Base-by-base conservation (phyloP, 2,329 filamentous ascomycete genomes). In the Penicillium sp. region DNA sequence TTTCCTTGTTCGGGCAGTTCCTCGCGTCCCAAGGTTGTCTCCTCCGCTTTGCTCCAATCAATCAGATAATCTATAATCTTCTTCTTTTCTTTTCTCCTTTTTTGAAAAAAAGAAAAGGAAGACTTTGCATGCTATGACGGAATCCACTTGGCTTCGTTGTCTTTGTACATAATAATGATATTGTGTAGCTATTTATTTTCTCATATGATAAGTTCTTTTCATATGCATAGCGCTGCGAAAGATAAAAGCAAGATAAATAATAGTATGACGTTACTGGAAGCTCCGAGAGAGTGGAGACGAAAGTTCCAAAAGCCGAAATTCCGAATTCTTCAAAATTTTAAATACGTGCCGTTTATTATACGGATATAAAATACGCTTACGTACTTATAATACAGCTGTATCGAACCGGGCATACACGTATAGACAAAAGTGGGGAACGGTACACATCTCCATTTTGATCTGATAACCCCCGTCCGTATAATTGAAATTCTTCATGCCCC, bases 21-120 rank as follows among this genome's bases (percentile, higher is more conserved):
- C 13, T 40, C 9, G n/a, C n/a, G n/a, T n/a, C n/a, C n/a, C 35
- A 6, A n/a, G 38, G 20, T 49, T 43, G 14, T 34, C 4, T n/a
- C 37, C 32, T 42, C 52, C 31, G 39, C 38, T 37, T 42, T 40
- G 35, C 35, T 32, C 32, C 43, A 40, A 53, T 50, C 38, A 46
- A 46, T 55, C 45, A 55, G 45, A 55, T 55, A 50, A 50, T 37
- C 40, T 46, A 55, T 55, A 50, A 50, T 37, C 40, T 46, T 46
- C 38, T 10, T 14, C 2, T 5, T 29, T 49, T 34, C 11, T 5
- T 7, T 20, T 31, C 13, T 20, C 5, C 10, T 20, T 24, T n/a
- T 20, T 45, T 13, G n/a, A n/a, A n/a, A n/a, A n/a, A n/a, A n/a
- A n/a, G n/a, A n/a, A n/a, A 20, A 39, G 6, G 8, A 13, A 22